Percentiles rank a stretch among this genome's conserved stretches.
Conservation (phyloP, 345 rosid species). For the Murraya paniculata region DNA sequence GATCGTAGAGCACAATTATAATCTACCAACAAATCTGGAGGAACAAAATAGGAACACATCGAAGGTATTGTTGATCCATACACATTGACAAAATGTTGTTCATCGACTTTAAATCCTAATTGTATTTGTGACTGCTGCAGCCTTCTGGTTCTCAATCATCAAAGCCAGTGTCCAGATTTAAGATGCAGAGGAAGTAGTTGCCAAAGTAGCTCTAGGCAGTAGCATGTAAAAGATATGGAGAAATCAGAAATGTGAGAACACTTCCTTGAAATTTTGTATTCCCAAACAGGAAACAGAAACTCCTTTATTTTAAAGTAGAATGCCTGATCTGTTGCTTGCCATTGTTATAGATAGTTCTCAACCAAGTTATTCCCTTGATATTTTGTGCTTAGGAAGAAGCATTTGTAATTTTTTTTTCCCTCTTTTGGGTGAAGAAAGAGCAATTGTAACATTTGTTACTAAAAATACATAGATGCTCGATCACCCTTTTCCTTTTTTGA, state of each 20-base stretch:
- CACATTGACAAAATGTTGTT: background rate
- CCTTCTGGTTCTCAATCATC: slow-evolving; percentile 49
- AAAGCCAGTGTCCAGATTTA: slow-evolving; percentile 81
- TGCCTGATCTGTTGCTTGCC: background rate
- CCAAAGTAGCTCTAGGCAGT: background rate
- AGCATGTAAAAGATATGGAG: background rate
- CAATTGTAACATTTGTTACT: too few relatives aligned
- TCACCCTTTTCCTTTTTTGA: too few relatives aligned
- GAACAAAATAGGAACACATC: slow-evolving; percentile 28
- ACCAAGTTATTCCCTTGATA: background rate
- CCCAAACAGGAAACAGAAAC: background rate
- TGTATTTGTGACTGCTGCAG: slow-evolving; percentile 33
- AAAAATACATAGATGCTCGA: too few relatives aligned
- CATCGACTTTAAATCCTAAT: background rate
- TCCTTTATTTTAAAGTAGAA: background rate
- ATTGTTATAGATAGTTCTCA: background rate
- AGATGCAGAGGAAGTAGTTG: slow-evolving; percentile 60
- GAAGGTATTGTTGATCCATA: slow-evolving; percentile 38
- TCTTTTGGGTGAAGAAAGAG: too few relatives aligned
- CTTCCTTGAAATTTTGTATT: background rate
- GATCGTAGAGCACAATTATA: slow-evolving; percentile 54
- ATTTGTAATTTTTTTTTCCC: too few relatives aligned
- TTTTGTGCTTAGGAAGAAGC: background rate
- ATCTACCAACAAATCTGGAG: slow-evolving; percentile 24
- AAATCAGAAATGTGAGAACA: background rate